A percentile compares a stretch with the other conserved stretches of the same genome.
phyloP scores from a whole-genome alignment of 768 basidiomycete genomes.

The Russula griseocarnosa region DNA sequence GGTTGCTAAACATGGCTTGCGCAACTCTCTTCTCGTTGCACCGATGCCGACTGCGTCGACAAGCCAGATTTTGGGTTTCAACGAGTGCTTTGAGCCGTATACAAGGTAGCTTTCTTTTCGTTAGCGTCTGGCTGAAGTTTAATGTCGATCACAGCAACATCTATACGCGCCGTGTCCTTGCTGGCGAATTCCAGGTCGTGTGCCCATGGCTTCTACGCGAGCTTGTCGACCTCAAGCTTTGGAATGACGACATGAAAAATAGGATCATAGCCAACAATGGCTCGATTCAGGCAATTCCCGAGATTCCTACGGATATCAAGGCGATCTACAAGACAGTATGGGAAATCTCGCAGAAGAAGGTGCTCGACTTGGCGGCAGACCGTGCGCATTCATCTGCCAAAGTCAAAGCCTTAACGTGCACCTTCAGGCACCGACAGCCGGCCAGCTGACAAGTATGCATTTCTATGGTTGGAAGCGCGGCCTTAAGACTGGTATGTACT shows the following conservation, averaged over 20 bases:
- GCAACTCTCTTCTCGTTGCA: conserved; percentile 86
- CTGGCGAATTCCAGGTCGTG: conserved; percentile 98
- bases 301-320: conserved; percentile 86
- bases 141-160: conserved; percentile 67
- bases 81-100: conserved; percentile 99
- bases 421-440: conserved; percentile 79
- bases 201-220: conserved; percentile 99
- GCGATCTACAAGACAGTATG: conserved; percentile 99
- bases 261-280: conserved; percentile 97
- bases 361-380: conserved; percentile 97
- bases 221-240: conserved; percentile 89
- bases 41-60: conserved; percentile 99
- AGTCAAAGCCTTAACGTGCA: conserved; percentile 94
- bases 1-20: conserved; percentile 72
- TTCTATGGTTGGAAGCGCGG: conserved; percentile 99
- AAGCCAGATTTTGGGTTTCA: conserved; percentile 95
- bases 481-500: conserved; percentile 98
- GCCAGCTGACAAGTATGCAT: conserved; percentile 94
- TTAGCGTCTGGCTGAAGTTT: neutral
- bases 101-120: conserved; percentile 56
- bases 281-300: conserved; percentile 81
- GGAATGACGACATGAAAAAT: conserved; percentile 99
- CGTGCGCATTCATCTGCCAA: conserved; percentile 97
- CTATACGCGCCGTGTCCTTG: conserved; percentile 97
- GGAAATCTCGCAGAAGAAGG: conserved; percentile 98